Base-by-base conservation (phyloP, 768 basidiomycete species). In the Lepiota venenata region DNA sequence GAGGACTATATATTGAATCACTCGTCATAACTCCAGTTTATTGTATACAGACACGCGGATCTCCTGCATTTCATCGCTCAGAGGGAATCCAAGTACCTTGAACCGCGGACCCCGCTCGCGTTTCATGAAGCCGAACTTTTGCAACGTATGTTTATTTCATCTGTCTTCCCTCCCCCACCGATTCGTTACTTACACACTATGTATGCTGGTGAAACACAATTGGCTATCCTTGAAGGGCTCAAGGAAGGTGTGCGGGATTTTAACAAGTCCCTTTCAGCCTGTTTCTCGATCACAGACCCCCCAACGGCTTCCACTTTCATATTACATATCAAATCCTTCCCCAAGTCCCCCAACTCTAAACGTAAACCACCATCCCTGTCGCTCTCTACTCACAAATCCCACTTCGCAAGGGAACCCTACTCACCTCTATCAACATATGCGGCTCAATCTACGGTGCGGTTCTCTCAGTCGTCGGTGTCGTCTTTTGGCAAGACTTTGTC, bases 241-340 rank as follows among this genome's bases (percentile, higher is more conserved):
- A 81, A 79, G 59, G 87, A 83, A 59, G 80, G 86, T 11, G 82
- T 87, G 3, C 80, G 82, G 55, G 82, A 76, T 22, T 71, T 83
- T 37, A 70, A 79, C 52, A 73, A 85, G 35, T 70, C 87, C 44
- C 68, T 90, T 25, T 74, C 80, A 4, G 78, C 80, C 0, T 80
- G 73, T 3, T 60, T 76, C 7, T 55, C 61, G 35, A 48, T 58
- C 18, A 20, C 57, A 22, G n/a, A 47, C 41, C 47, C 38, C 21
- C 32, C 21, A 38, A n/a, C 52, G 22, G 37, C 52, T 1, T 35
- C 57, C 21, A 32, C 51, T 36, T 46, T 40, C 42, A n/a, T 9
- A 35, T 55, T 48, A 32, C 25, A 37, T 41, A 36, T 3, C 53
- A 16, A 41, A 5, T 14, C 21, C 37, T 14, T 38, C 4, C 29